These are phyloP conservation scores for Neoscytalidium dimidiatum DNA, from an alignment of 2,329 filamentous ascomycete species.

Conservation along the genomic window DNA sequence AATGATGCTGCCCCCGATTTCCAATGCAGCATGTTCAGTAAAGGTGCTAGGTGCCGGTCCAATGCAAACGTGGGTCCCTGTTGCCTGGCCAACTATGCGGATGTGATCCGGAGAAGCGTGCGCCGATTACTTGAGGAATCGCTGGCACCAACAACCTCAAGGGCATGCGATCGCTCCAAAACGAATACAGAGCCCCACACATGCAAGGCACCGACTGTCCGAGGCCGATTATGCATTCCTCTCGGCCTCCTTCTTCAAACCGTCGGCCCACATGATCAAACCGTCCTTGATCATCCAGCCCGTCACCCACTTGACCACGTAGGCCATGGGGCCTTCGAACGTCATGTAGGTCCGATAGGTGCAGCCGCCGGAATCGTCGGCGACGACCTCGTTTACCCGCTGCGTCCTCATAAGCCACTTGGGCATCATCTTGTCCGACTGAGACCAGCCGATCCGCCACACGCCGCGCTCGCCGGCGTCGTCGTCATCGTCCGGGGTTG, in stretches of 20 bases:
- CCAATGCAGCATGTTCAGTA: no score
- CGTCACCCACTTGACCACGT: conserved; percentile 16
- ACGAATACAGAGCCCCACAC: background rate
- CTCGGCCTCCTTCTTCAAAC: conserved; percentile 17
- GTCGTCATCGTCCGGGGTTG: background rate
- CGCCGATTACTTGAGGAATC: no score
- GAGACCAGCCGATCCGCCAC: conserved; percentile 5
- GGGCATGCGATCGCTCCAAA: no score
- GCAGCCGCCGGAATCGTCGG: background rate
- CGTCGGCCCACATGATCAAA: conserved; percentile 9
- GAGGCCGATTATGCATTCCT: background rate
- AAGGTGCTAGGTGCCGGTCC: no score
- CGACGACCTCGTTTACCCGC: conserved; percentile 16
- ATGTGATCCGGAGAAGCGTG: no score
- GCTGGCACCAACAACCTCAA: no score
- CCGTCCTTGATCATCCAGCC: conserved; percentile 15
- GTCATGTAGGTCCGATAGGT: conserved; percentile 16
- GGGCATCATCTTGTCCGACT: background rate
- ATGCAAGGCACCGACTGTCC: background rate
- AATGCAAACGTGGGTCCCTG: no score
- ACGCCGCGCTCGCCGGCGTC: background rate
- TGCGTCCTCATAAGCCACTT: conserved; percentile 5
- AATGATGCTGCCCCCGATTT: no score
- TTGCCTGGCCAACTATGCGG: no score
- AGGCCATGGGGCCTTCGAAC: conserved; percentile 13